Evolutionary conservation across 2,329 filamentous ascomycete genomes (phyloP), one percentile per base, ranked within the genome.

Genomic region (Fusarium drepaniforme): DNA sequence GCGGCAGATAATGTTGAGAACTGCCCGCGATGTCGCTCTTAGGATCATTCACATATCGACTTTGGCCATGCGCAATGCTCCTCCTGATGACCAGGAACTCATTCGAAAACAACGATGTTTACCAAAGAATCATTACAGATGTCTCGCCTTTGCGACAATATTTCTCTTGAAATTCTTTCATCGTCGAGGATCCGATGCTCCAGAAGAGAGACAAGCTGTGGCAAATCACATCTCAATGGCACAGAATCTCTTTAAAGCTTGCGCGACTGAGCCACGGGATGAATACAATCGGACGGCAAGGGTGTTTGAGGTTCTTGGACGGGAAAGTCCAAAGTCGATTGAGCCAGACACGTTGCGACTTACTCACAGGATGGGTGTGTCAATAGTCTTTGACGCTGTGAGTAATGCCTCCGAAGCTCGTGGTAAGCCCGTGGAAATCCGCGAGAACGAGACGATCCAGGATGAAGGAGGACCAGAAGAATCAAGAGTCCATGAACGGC

Each of bases 91-190:
- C 3, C 15, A 13, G 0, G 62, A 30, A 0, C 12, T 56, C 0
- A 30, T 68, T 3, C 67, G 58, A 3, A 62, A 56, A 15, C 68
- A 74, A 21, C 58, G 64, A 1, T 74, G 61, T 2, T 42, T 76
- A 12, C 71, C 74, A 1, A 76, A 76, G 42, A 73, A 64, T 5
- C 73, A 75, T 3, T 73, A 76, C 13, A 57, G 74, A 9, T 71
- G 71, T 11, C 21, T 76, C 0, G 73, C 60, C 0, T 76, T 76
- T 8, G 67, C 74, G 0, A 74, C 73, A 0, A 65, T 76, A 21
- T 76, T 76, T 8, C 74, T 76, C 23, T 56, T 76, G 8, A 76
- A 68, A 1, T 76, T 76, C 53, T 70, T 76, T 13, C 57, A 74
- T 9, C 68, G 63, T 1, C 68, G 69, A 2, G 51, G 35, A 2